These are phyloP conservation scores for Phytophthora rubi DNA, from an alignment of 352 stramenopile genomes.

Conservation along the genomic window DNA sequence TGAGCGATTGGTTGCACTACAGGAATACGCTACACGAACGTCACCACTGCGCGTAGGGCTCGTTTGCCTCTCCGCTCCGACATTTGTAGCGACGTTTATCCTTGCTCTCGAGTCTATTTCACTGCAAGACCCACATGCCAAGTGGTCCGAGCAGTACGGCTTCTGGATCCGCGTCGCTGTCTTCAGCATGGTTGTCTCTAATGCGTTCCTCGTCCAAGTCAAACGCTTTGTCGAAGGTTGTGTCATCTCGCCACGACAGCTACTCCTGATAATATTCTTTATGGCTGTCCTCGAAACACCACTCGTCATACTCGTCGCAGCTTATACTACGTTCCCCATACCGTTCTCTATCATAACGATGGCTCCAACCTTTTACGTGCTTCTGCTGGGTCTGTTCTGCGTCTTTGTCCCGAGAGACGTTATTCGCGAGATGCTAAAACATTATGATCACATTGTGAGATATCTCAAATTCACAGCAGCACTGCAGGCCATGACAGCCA, in stretches of 20 bases:
- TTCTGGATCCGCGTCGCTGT: conserved; percentile 28
- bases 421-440: conserved; percentile 8
- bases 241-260: conserved; percentile 4
- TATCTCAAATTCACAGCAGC: conserved; percentile 5
- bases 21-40: conserved; percentile 26
- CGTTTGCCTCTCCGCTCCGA: conserved; percentile 15
- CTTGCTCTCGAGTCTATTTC: conserved; percentile 27
- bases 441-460: neutral
- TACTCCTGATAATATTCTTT: neutral
- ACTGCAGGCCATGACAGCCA: conserved; percentile 1
- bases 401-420: neutral
- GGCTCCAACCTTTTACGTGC: conserved; percentile 2
- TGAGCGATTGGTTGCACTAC: conserved; percentile 29
- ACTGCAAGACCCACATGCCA: conserved; percentile 16
- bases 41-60: conserved; percentile 6
- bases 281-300: neutral
- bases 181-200: conserved; percentile 3
- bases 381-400: neutral
- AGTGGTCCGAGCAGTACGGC: conserved; percentile 13
- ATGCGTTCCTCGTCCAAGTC: neutral
- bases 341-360: conserved; percentile 19
- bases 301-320: conserved; percentile 2
- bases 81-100: conserved; percentile 2
- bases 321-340: conserved; percentile 14
- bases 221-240: conserved; percentile 10